Evolutionary conservation across 2,329 filamentous ascomycete genomes (phyloP).

Genomic region (Rhinocladiella similis): DNA sequence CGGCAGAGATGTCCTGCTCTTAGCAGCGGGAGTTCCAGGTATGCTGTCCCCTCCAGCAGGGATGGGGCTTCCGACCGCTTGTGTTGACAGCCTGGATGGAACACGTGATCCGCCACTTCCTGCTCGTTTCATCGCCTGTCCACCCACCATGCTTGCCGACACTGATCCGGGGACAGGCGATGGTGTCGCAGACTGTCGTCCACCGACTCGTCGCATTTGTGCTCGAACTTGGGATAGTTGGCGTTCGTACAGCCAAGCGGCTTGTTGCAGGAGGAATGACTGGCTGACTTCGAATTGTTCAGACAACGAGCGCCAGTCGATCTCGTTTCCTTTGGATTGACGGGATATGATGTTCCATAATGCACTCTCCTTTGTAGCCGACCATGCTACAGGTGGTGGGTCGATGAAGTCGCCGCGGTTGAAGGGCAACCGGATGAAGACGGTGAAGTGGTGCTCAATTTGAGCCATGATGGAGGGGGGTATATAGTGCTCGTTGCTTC

Average conservation of each 20-base stretch:
- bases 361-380: conserved; percentile 78
- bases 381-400: conserved; percentile 86
- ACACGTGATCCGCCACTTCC: conserved; percentile 38
- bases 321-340: conserved; percentile 69
- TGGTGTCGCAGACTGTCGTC: conserved; percentile 40
- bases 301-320: conserved; percentile 74
- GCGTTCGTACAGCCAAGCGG: conserved; percentile 88
- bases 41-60: conserved; percentile 18
- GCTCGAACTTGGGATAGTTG: conserved; percentile 87
- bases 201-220: conserved; percentile 71
- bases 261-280: conserved; percentile 87
- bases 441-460: conserved; percentile 54
- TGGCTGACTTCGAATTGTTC: conserved; percentile 79
- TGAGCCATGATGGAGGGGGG: conserved; percentile 18
- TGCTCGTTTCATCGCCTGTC: conserved; percentile 36
- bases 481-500: background rate
- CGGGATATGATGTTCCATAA: conserved; percentile 89
- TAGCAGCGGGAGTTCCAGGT: conserved; percentile 25
- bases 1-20: conserved; percentile 25
- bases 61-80: conserved; percentile 22
- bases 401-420: conserved; percentile 84
- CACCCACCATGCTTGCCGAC: conserved; percentile 43
- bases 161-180: conserved; percentile 45
- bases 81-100: conserved; percentile 39
- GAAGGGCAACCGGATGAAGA: conserved; percentile 89